Evolutionary conservation across 257 asterid genomes (phyloP), one percentile per base, ranked within the genome.

Genomic region (Primulina huaijiensis): DNA sequence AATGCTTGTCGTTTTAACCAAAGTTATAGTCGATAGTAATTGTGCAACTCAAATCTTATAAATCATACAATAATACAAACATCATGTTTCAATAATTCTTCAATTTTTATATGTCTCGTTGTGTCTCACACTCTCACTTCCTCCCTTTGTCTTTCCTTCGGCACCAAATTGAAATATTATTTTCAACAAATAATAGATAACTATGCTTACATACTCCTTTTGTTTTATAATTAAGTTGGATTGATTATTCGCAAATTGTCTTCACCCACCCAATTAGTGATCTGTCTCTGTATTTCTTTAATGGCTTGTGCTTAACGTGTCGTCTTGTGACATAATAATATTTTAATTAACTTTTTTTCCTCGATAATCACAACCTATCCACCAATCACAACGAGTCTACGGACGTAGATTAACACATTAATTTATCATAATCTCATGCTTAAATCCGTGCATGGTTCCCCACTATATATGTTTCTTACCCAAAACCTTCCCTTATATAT

Each of bases 361-460:
- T 46, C 56, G 56, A 46, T 46, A 46, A 46, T 46, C 56, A 46
- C 20, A 14, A 46, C 56, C 56, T 16, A 3, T 46, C 20, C 56
- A 16, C 56, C 56, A 46, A 46, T 46, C 19, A 46, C 7, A 46
- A 46, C 56, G 56, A 46, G 20, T 46, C 56, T 16, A 46, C 56
- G 56, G 56, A 46, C 56, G 56, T 46, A 16, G 19, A 46, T 46
- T 46, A 46, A 46, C 19, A 1, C 56, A 46, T 46, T 46, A 46
- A 46, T 46, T 16, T 38, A 2, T 25, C 31, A 7, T 46, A 65
- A 65, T 46, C 60, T 35, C 60, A 23, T 10, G 59, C 60, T 65
- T 46, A 65, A 65, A 65, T 10, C 30, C 70, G 37, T 56, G 8
- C 3, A 33, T 33, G 50, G 55, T 31, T 23, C 70, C 60, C 70